Evolutionary conservation across 2,329 filamentous ascomycete genomes (phyloP).

Genomic region (Dothistroma pini): DNA sequence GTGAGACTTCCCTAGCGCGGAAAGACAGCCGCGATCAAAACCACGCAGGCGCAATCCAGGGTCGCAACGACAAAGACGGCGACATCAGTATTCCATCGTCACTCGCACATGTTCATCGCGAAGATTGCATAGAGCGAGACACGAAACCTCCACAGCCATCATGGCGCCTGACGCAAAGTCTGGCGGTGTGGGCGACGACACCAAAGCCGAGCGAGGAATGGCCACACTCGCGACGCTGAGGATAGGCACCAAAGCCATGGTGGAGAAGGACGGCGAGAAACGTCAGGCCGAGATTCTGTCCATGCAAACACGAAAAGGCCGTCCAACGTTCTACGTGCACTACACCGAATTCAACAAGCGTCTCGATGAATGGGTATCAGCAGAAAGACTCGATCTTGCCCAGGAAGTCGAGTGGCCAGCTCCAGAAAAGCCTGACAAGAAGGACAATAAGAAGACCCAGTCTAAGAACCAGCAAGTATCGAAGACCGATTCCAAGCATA

Average conservation of each 20-base stretch:
- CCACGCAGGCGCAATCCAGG: conserved; percentile 18
- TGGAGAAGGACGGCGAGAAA: conserved; percentile 74
- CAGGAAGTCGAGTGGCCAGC: conserved; percentile 96
- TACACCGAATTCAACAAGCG: conserved; percentile 98
- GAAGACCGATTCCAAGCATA: conserved; percentile 35
- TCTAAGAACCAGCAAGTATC: conserved; percentile 38
- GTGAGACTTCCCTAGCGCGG: background rate
- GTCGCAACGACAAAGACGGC: conserved; percentile 12
- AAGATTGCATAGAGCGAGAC: background rate
- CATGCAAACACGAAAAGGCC: conserved; percentile 83
- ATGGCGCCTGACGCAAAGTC: conserved; percentile 50
- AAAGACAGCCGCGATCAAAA: background rate
- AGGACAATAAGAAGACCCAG: conserved; percentile 65
- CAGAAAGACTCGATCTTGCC: conserved; percentile 75
- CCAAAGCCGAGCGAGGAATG: conserved; percentile 67
- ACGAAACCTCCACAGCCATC: background rate
- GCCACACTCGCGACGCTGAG: conserved; percentile 81
- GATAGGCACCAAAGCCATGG: conserved; percentile 66
- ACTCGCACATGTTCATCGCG: conserved; percentile 6
- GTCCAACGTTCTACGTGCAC: conserved; percentile 90
- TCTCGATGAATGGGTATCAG: conserved; percentile 82
- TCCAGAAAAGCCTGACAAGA: conserved; percentile 85
- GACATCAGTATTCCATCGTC: conserved; percentile 12
- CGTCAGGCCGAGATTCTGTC: conserved; percentile 96
- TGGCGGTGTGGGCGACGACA: conserved; percentile 30